Conservation (phyloP, 1,284 basidiomycete species). For the Paramarasmius palmivorus region DNA sequence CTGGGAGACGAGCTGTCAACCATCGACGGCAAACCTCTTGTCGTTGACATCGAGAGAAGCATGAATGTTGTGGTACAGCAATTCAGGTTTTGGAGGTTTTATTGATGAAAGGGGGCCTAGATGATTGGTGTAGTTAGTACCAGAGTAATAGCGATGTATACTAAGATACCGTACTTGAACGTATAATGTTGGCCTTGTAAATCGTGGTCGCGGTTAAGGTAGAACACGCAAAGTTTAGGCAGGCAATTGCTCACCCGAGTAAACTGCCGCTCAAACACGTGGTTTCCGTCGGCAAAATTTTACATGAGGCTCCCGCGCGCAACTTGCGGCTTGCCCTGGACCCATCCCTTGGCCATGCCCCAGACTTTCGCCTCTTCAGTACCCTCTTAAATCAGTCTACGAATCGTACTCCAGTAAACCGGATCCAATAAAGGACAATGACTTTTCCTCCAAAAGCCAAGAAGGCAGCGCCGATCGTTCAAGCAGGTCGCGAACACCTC, state of each 20-base stretch:
- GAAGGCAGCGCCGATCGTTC: conserved; percentile 7
- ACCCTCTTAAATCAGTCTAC: not conserved
- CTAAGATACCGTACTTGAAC: no score
- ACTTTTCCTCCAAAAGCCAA: conserved; percentile 8
- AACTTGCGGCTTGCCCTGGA: no score
- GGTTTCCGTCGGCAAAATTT: no score
- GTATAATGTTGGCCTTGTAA: no score
- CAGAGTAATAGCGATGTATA: no score
- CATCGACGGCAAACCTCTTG: not conserved
- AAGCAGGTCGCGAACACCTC: conserved; percentile 16
- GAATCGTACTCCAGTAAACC: not conserved
- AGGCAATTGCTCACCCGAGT: no score
- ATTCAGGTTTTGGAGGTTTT: not conserved
- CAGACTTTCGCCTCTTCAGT: not conserved
- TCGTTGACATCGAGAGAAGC: not conserved
- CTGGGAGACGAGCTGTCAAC: not conserved
- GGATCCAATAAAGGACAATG: not conserved
- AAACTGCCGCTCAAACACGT: no score
- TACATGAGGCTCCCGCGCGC: no score
- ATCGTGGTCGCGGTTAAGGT: no score
- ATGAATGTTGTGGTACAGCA: not conserved
- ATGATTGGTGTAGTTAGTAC: not conserved
- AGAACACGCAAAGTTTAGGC: no score
- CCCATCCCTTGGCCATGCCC: no score
- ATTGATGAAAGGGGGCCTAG: not conserved